A percentile compares a stretch with the other conserved stretches of the same genome.
These are phyloP conservation scores for Nasturtium officinale DNA, from an alignment of 345 rosid species.

Conservation along the genomic window DNA sequence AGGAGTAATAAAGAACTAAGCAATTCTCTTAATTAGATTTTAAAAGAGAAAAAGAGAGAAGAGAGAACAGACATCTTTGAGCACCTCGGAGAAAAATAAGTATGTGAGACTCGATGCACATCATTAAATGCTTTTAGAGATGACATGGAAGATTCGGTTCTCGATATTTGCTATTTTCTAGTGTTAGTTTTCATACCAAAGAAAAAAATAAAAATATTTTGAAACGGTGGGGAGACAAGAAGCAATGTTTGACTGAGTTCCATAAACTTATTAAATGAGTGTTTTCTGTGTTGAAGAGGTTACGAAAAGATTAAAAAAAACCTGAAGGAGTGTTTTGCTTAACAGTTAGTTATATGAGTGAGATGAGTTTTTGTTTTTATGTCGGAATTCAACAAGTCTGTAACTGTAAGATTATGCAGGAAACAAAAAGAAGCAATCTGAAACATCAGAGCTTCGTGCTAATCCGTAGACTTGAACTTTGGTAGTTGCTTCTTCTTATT, in stretches of 20 bases:
- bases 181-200: neutral
- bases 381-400: conserved; percentile 34
- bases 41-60: neutral
- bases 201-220: neutral
- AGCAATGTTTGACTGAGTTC: conserved; percentile 55
- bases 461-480: conserved; percentile 38
- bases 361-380: conserved; percentile 30
- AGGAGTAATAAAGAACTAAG: conserved; percentile 23
- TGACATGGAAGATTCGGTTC: conserved; percentile 76
- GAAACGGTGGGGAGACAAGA: conserved; percentile 50
- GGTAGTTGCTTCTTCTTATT: conserved; percentile 22
- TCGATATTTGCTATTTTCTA: conserved; percentile 48
- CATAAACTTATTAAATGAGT: conserved; percentile 18
- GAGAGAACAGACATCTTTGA: conserved; percentile 79
- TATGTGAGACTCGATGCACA: conserved; percentile 59
- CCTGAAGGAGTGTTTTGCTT: conserved; percentile 5
- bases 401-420: conserved; percentile 35
- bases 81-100: conserved; percentile 50
- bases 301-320: neutral
- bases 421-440: conserved; percentile 42
- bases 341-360: neutral
- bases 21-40: neutral
- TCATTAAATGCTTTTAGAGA: conserved; percentile 56
- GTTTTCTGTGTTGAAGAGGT: conserved; percentile 28
- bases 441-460: conserved; percentile 37